These are phyloP conservation scores for Clonostachys sp. DNA, from an alignment of 2,329 filamentous ascomycete genomes.

Conservation along the genomic window DNA sequence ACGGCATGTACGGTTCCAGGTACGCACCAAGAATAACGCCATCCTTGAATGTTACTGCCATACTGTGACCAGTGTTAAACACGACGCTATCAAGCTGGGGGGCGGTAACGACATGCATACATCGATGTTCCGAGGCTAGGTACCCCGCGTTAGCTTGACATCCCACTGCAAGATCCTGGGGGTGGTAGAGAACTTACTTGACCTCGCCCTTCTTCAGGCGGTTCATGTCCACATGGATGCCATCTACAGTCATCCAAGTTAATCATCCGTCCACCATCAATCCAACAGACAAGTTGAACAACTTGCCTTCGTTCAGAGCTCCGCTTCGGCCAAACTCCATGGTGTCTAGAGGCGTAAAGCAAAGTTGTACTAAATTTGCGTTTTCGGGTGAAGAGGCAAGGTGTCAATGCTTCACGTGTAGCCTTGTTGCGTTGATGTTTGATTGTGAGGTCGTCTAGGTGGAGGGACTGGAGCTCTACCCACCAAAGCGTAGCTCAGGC, in stretches of 20 bases:
- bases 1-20: background rate
- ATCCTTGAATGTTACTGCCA: slow-evolving; percentile 99
- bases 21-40: slow-evolving; percentile 81
- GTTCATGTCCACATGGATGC: slow-evolving; percentile 98
- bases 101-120: slow-evolving; percentile 44
- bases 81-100: too few species aligned
- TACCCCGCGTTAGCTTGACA: slow-evolving; percentile 20
- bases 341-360: background rate
- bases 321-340: slow-evolving; percentile 64
- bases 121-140: slow-evolving; percentile 91
- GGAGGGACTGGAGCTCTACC: background rate
- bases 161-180: background rate
- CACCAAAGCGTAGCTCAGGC: slow-evolving; percentile 31
- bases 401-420: background rate
- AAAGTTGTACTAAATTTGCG: background rate
- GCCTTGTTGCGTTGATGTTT: background rate
- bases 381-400: too few species aligned
- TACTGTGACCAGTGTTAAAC: slow-evolving; percentile 45
- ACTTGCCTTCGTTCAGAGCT: slow-evolving; percentile 58
- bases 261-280: background rate
- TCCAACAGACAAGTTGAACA: slow-evolving; percentile 10
- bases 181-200: slow-evolving; percentile 62
- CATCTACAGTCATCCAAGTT: slow-evolving; percentile 57
- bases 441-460: background rate
- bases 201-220: slow-evolving; percentile 98